Percentiles rank a stretch among this genome's conserved stretches.
Conservation (phyloP, 1,284 basidiomycete species). For the Ceratobasidium papillatum region DNA sequence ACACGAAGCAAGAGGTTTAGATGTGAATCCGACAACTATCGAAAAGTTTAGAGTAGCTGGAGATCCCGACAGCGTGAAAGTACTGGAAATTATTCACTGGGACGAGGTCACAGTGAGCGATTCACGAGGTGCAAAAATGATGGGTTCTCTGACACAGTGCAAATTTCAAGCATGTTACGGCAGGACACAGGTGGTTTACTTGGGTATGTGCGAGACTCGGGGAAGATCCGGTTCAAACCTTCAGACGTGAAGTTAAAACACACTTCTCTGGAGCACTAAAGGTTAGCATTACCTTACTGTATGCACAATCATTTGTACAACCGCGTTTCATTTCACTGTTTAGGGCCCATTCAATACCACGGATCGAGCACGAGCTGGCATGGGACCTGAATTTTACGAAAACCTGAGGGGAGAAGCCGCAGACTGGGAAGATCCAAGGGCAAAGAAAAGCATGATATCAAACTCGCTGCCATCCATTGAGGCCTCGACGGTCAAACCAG, state of each 20-base stretch:
- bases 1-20: constrained; percentile 87
- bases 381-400: constrained; percentile 76
- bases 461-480: background rate
- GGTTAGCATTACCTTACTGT: background rate
- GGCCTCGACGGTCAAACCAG: constrained; percentile 18
- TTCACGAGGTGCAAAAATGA: background rate
- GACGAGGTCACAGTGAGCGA: constrained; percentile 76
- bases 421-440: constrained; percentile 9
- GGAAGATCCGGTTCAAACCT: constrained; percentile 74
- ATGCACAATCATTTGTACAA: background rate
- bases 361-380: constrained; percentile 77
- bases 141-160: background rate
- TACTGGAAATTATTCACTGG: constrained; percentile 79
- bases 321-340: background rate
- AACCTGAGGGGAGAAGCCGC: constrained; percentile 67
- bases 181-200: constrained; percentile 86
- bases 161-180: constrained; percentile 68
- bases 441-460: background rate
- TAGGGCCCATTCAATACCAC: constrained; percentile 83
- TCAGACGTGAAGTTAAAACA: constrained; percentile 75
- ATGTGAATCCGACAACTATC: constrained; percentile 87
- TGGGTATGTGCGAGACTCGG: constrained; percentile 75
- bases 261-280: constrained; percentile 85
- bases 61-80: constrained; percentile 74
- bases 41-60: constrained; percentile 75